Conservation (phyloP, 306 rosid species). For the Abrus precatorius region DNA sequence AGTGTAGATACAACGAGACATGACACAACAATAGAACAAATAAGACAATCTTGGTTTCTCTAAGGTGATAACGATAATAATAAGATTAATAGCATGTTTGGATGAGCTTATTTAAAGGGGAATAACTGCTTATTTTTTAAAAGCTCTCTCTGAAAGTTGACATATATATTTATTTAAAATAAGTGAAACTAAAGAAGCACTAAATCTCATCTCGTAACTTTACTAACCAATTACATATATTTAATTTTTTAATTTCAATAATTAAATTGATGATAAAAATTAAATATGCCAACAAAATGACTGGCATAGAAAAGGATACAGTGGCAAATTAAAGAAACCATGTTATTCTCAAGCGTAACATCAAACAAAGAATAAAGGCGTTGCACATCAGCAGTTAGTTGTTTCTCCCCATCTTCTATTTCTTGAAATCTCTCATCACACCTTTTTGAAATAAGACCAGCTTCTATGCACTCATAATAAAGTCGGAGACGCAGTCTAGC, state of each 20-base stretch:
- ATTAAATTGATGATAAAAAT: not conserved
- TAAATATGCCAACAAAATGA: slow-evolving; percentile 6
- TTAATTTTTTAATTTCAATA: not conserved
- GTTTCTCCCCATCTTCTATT: slow-evolving; percentile 78
- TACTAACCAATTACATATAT: slow-evolving; percentile 22
- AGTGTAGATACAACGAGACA: slow-evolving; percentile 15
- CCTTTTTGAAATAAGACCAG: slow-evolving; percentile 86
- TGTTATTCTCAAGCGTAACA: slow-evolving; percentile 96
- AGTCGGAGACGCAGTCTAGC: slow-evolving; percentile 74
- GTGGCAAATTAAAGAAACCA: slow-evolving; percentile 88
- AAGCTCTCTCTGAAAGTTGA: too few species aligned
- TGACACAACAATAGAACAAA: slow-evolving; percentile 12
- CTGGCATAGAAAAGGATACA: slow-evolving; percentile 76
- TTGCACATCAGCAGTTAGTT: slow-evolving; percentile 77
- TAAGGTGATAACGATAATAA: slow-evolving; percentile 18
- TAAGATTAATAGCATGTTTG: not conserved
- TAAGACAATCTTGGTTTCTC: slow-evolving; percentile 1
- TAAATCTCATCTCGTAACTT: not conserved
- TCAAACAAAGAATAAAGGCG: slow-evolving; percentile 90
- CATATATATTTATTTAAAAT: too few species aligned
- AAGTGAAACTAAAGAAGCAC: not conserved
- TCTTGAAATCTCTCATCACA: slow-evolving; percentile 82
- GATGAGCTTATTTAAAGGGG: too few species aligned
- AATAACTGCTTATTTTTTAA: too few species aligned
- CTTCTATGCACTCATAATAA: slow-evolving; percentile 82